phyloP scores from a whole-genome alignment of 106 monocot species.

The Dactylorhiza incarnata region DNA sequence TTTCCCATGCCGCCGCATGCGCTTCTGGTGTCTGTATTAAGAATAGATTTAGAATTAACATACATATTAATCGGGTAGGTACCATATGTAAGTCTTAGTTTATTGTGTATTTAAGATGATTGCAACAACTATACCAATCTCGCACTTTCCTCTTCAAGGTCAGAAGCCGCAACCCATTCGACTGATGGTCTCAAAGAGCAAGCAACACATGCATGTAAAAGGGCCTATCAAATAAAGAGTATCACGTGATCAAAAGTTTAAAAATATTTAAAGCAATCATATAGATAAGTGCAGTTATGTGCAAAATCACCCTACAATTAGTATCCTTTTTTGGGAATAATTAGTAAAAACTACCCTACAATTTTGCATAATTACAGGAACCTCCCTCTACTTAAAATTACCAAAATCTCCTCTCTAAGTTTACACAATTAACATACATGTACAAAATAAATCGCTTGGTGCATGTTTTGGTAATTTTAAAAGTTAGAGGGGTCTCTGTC shows the following conservation, averaged over 20 bases:
- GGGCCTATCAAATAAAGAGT: conserved; percentile 39
- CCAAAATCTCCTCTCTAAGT: too few relatives aligned
- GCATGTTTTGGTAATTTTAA: too few relatives aligned
- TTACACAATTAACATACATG: too few relatives aligned
- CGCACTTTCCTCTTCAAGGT: conserved; percentile 74
- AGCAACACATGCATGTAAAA: conserved; percentile 71
- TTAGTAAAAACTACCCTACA: too few relatives aligned
- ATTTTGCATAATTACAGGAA: too few relatives aligned
- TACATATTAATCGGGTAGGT: background rate
- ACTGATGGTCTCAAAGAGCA: conserved; percentile 56
- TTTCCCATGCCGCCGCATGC: conserved; percentile 59
- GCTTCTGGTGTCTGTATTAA: conserved; percentile 54
- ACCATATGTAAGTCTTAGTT: background rate
- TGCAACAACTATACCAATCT: conserved; percentile 25
- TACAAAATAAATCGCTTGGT: too few relatives aligned
- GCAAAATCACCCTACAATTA: too few relatives aligned
- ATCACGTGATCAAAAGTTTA: background rate
- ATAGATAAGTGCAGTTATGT: too few relatives aligned
- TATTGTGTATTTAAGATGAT: background rate
- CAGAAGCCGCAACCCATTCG: conserved; percentile 80
- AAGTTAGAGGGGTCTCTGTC: too few relatives aligned
- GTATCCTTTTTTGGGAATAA: too few relatives aligned
- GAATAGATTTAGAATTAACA: conserved; percentile 8
- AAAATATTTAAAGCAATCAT: background rate
- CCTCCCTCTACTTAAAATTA: too few relatives aligned